Conservation (phyloP, 192 early-diverging fungal species). For the Backusella circina region DNA sequence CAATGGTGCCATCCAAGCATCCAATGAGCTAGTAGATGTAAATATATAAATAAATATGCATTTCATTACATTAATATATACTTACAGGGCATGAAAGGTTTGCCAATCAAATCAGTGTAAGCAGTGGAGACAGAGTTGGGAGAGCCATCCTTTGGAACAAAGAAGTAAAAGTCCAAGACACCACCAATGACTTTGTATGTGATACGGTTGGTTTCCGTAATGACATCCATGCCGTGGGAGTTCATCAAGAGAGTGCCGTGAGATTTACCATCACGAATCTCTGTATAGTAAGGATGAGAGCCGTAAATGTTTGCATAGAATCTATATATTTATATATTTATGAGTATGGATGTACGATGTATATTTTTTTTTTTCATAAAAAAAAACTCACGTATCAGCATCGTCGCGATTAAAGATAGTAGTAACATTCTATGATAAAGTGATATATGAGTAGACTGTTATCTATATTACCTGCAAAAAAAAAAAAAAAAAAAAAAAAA, state of each 20-base stretch:
- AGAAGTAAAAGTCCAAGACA: slow-evolving; percentile 61
- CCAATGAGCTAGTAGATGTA: slow-evolving; percentile 27
- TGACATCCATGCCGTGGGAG: slow-evolving; percentile 69
- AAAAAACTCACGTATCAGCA: neutral
- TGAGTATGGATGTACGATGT: neutral
- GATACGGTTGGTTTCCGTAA: slow-evolving; percentile 34
- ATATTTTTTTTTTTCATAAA: neutral
- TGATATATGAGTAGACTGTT: neutral
- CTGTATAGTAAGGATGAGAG: slow-evolving; percentile 60
- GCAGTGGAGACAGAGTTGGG: slow-evolving; percentile 44
- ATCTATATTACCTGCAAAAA: neutral
- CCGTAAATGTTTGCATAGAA: slow-evolving; percentile 58
- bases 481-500: neutral
- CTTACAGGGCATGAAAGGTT: slow-evolving; percentile 53
- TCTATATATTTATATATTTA: neutral
- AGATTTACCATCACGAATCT: slow-evolving; percentile 49
- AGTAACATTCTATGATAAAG: slow-evolving; percentile 1
- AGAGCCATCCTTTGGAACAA: slow-evolving; percentile 38
- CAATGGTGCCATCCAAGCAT: slow-evolving; percentile 33
- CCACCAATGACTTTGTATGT: slow-evolving; percentile 67
- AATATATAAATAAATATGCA: neutral
- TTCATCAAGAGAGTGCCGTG: slow-evolving; percentile 56
- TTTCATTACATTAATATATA: neutral
- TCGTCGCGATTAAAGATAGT: neutral
- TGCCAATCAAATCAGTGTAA: slow-evolving; percentile 63